A percentile compares a stretch with the other conserved stretches of the same genome.
Evolutionary conservation across 75 land plant species (phyloP).

Genomic region (Selaginella tamariscina): DNA sequence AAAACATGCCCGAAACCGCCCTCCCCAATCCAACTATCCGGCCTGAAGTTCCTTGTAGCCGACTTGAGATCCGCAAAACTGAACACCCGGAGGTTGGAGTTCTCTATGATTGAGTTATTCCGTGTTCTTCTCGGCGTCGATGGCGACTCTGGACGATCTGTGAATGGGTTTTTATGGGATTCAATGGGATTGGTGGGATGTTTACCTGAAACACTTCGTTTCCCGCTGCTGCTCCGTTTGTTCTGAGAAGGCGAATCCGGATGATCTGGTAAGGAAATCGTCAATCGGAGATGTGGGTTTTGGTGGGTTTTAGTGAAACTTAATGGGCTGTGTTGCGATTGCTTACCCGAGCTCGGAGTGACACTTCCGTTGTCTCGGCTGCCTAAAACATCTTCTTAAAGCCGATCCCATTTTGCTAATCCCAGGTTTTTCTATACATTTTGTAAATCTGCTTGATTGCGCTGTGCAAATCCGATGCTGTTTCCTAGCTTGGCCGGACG

Average conservation of each 20-base stretch:
- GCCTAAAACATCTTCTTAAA: background rate
- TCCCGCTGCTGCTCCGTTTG: background rate
- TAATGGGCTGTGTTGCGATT: background rate
- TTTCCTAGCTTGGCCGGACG: no score
- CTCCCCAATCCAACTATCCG: constrained; percentile 30
- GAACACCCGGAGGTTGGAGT: background rate
- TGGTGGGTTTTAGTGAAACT: background rate
- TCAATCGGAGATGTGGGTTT: no score
- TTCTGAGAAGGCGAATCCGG: background rate
- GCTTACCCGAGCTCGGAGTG: background rate
- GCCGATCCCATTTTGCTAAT: no score
- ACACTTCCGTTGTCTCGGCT: background rate
- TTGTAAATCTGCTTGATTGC: no score
- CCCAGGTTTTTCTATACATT: no score
- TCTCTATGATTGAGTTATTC: background rate
- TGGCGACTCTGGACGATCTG: no score
- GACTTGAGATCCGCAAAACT: constrained; percentile 4
- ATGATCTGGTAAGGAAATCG: no score
- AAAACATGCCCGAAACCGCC: constrained; percentile 81
- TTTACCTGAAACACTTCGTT: background rate
- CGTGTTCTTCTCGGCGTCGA: no score
- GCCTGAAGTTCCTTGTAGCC: constrained; percentile 39
- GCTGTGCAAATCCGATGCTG: no score
- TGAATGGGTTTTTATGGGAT: no score
- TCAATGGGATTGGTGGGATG: background rate